Evolutionary conservation across 352 stramenopile genomes (phyloP), one percentile per base, ranked within the genome.

Genomic region (Phytophthora hibernalis): DNA sequence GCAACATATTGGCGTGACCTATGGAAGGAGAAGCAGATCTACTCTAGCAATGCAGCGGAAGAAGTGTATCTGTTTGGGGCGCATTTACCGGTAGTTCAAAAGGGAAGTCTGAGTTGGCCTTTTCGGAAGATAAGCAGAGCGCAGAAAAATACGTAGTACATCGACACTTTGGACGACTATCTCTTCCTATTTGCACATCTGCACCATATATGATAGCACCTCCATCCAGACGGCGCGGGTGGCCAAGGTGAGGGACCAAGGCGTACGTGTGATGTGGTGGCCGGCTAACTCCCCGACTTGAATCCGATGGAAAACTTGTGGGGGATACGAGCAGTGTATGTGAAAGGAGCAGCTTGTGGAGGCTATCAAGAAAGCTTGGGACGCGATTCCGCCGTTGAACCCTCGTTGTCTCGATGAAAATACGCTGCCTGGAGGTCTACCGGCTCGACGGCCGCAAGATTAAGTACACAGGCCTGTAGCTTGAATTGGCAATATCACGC

Each of bases 1-100:
- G n/a, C n/a, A n/a, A n/a, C n/a, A n/a, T 51, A 60, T 24, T 60
- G 40, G 40, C 37, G 15, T 16, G 53, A 60, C n/a, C 5, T 59
- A 3, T 4, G 51, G 5, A n/a, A 26, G 13, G 8, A 28, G 9
- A 26, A 3, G 1, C 12, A 51, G 5, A 20, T 35, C 2, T 51
- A 31, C 11, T 18, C n/a, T 10, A 31, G 10, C 24, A 51, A 28
- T 26, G 4, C 5, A 38, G 40, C 12, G 40, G 53, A 13, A 38
- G 53, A 21, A 60, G 40, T 21, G 35, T 51, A 5, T 26, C 50
- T 2, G 8, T 59, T 5, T 53, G 53, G 53, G 52, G 37, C 9
- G 37, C 38, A 2, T 59, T 59, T 20, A n/a, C n/a, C n/a, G n/a
- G n/a, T n/a, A 51, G 24, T n/a, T 3, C 24, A 16, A 42, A 50